Base-by-base conservation (phyloP, 2,329 filamentous ascomycete genomes). In the Exserohilum turcica region DNA sequence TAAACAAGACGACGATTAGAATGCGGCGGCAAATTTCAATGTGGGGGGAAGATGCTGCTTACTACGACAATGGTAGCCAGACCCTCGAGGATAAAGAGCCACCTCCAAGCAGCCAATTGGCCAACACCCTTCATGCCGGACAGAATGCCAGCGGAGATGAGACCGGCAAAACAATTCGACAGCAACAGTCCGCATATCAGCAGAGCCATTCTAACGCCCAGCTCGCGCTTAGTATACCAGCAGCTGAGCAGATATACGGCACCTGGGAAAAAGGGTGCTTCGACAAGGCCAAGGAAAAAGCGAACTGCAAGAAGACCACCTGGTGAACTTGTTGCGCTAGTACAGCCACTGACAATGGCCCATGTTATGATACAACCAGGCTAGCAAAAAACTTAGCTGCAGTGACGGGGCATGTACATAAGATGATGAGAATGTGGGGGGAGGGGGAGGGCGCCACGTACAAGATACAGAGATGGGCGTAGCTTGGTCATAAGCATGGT, bases 231-330 rank as follows among this genome's bases (percentile, higher is more conserved):
- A 3, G 84, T 87, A 67, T 88, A 88, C 80, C 84, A 87, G 55
- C 85, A 83, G 0, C 82, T 84, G 31, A 87, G 76, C 40, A 86
- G 82, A 43, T 86, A 78, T 13, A 86, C 76, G 0, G 82, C 82
- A 32, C 85, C 85, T 0, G 85, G 85, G 39, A 86, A 77, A 66
- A 86, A 86, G 1, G 56, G 52, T 18, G 63, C 66, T 56, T 70
- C 66, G 5, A 59, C 62, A 12, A 64, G 46, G 9, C 66, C 66
- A 37, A 70, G 56, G 24, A 66, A 55, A 35, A 63, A 66, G 12
- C 64, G 63, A 13, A 62, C 59, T 12, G 60, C 60, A 27, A 65
- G 46, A 16, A 65, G 37, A 16, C 33, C 6, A 36, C 33, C 16
- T 36, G 16, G 6, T 10, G 33, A 36, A 8, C 16, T 36, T 10